Evolutionary conservation across 192 early-diverging fungal genomes (phyloP), one percentile per base, ranked within the genome.

Genomic region (Coemansia sp.): DNA sequence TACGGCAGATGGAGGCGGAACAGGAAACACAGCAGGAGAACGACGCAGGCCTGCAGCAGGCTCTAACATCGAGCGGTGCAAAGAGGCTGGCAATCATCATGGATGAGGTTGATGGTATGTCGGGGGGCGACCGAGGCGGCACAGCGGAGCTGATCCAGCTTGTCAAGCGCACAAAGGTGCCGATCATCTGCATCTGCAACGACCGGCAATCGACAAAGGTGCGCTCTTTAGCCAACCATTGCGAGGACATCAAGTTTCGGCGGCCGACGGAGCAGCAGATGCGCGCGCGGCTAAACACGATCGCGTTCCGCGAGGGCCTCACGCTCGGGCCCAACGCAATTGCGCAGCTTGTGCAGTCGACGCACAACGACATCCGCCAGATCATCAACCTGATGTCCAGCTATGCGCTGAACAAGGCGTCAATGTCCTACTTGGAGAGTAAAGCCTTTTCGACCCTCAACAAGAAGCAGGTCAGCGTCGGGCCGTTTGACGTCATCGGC

Each of bases 61-160:
- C 62, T n/a, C 58, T 67, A 40, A 57, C 33, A 9, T 33, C 48
- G 33, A 75, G 69, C 48, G 79, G 79, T 0, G 48, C 45, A 19
- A 81, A 81, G 67, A 56, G 40, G 45, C 50, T 81, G 20, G 86
- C 96, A 0, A 74, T 99, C 7, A 91, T 99, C 45, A 99, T 99
- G 98, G 98, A 99, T 81, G 98, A 99, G 73, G 94, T 97, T 1
- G 98, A 99, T 74, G 98, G 98, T 34, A 99, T 99, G 98, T 93
- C 95, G 7, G 90, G 87, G 38, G 95, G 96, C 22, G 98, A 99
- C 75, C 87, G 95, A 38, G 98, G 96, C 45, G 98, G 98, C 32
- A 81, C 76, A 4, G 85, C 87, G 0, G 94, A 97, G 73, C 80
- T 99, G 57, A 94, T 94, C 55, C 74, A 89, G 59, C 71, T 99